Conservation (phyloP, 129 eudicot genomes). For the Flaveria robusta region DNA sequence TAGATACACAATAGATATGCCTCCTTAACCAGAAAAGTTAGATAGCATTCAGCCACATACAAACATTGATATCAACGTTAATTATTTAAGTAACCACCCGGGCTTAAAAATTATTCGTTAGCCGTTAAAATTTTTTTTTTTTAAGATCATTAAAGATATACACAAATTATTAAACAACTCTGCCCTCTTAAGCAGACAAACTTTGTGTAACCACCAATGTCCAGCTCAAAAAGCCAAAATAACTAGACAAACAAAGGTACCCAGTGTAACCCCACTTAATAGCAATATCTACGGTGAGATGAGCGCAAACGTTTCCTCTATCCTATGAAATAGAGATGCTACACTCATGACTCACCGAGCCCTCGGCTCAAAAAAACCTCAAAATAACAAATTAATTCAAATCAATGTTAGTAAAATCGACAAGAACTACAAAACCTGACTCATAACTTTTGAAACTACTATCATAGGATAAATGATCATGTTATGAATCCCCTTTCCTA, state of each 20-base stretch:
- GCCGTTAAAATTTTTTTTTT: too few relatives aligned
- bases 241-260: too few relatives aligned
- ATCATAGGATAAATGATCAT: slow-evolving; percentile 3
- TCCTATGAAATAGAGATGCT: too few relatives aligned
- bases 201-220: not conserved
- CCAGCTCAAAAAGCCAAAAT: too few relatives aligned
- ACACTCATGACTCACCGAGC: too few relatives aligned
- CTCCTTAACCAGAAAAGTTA: not conserved
- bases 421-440: not conserved
- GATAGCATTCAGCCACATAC: slow-evolving; percentile 13
- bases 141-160: not conserved
- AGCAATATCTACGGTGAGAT: too few relatives aligned
- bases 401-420: not conserved
- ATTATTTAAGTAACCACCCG: too few relatives aligned
- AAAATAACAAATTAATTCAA: too few relatives aligned
- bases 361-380: too few relatives aligned
- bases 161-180: not conserved
- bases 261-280: too few relatives aligned
- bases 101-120: too few relatives aligned
- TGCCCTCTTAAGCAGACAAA: slow-evolving; percentile 16
- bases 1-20: not conserved
- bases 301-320: too few relatives aligned
- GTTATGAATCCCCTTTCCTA: not conserved
- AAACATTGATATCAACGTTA: slow-evolving; percentile 20
- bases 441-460: not conserved